Base-by-base conservation (phyloP, 495 filamentous ascomycete species). In the Bathelium albidoporum region DNA sequence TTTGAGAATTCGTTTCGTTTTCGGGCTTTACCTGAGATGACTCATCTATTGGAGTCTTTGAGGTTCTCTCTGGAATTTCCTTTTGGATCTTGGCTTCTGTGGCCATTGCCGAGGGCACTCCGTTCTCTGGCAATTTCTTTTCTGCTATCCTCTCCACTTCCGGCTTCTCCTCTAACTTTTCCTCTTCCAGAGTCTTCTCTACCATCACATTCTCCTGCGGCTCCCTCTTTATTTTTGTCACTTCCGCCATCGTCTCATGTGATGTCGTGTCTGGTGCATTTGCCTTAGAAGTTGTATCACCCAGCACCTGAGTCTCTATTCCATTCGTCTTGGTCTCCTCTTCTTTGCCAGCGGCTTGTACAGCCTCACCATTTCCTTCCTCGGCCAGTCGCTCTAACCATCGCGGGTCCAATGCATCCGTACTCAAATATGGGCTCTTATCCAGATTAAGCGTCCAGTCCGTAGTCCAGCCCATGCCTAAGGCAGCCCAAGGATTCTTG, bases 331-430 rank as follows among this genome's bases (percentile, higher is more conserved):
- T n/a, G 5, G 22, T 55, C 22, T 28, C 29, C 24, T 49, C 36
- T 49, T 49, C 24, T 55, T 29, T 11, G 20, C 49, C 20, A 7
- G 34, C 5, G 34, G 5, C 34, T 39, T 39, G 34, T 5, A 5
- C 5, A 39, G 9, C 24, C 29, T 55, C 7, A 10, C n/a, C 49
- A 28, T 20, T 55, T 29, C 49, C 22, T 55, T 55, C 24, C 49
- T 29, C 16, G 22, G 5, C 49, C 24, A 9, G 9, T 49, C n/a
- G 43, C 24, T 55, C 49, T 9, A 45, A 62, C 73, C 73, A 75
- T 41, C 68, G 72, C 53, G 71, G 71, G 60, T 75, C 72, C 29
- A 75, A 68, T 34, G 73, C 72, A 39, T 73, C 67, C 1, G 70
- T n/a, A 24, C 70, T 63, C 22, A 75, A 58, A 64, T 75, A 75